Evolutionary conservation across 805 yeast genomes (phyloP).

Genomic region (Zygoascus bituminiphila): DNA sequence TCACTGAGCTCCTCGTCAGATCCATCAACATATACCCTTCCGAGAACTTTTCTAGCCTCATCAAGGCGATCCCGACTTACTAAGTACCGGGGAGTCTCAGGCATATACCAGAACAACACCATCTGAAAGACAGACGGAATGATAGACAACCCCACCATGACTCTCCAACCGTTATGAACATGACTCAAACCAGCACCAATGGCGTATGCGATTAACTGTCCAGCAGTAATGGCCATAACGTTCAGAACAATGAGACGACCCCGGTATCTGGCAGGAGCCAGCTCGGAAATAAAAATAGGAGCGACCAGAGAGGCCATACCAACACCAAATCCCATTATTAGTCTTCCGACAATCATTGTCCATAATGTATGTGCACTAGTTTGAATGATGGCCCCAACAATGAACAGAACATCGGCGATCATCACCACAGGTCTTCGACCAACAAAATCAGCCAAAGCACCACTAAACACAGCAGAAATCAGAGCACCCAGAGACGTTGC

Average conservation of each 20-base stretch:
- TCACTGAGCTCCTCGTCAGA: conserved; percentile 55
- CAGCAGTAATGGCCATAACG: conserved; percentile 86
- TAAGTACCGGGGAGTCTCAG: conserved; percentile 91
- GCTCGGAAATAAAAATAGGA: conserved; percentile 50
- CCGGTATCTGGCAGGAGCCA: conserved; percentile 28
- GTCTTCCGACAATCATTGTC: conserved; percentile 77
- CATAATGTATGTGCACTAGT: conserved; percentile 71
- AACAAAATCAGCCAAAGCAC: conserved; percentile 66
- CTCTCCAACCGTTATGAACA: conserved; percentile 83
- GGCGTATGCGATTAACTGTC: conserved; percentile 89
- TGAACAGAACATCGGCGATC: conserved; percentile 70
- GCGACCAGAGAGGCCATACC: conserved; percentile 67
- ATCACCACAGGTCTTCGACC: conserved; percentile 82
- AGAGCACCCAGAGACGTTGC: conserved; percentile 93
- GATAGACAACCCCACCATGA: conserved; percentile 79
- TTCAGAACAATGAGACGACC: conserved; percentile 47
- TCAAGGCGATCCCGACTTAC: conserved; percentile 59
- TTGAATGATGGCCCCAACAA: conserved; percentile 78
- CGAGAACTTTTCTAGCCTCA: conserved; percentile 60
- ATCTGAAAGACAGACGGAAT: conserved; percentile 78
- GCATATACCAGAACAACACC: conserved; percentile 67
- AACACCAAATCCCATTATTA: conserved; percentile 58
- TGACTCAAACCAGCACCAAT: conserved; percentile 66
- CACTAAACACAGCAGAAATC: conserved; percentile 70
- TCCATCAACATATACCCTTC: conserved; percentile 54